phyloP scores from a whole-genome alignment of 805 yeast species.

The Suhomyces prunicola region DNA sequence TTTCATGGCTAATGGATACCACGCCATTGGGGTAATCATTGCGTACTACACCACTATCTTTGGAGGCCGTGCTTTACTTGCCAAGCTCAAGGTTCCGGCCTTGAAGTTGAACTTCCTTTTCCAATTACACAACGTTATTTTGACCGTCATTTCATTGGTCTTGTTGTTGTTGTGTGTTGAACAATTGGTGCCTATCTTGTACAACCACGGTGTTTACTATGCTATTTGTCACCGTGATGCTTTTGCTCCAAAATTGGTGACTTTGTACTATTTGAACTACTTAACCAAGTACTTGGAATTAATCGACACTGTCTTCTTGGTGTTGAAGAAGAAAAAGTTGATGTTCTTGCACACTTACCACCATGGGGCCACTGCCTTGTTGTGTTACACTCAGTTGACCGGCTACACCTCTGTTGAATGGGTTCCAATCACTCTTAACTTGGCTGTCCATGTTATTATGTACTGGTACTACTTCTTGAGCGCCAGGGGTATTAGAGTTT shows the following conservation, averaged over 20 bases:
- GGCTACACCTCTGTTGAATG: constrained; percentile 91
- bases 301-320: constrained; percentile 87
- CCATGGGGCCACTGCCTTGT: constrained; percentile 95
- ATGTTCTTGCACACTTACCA: constrained; percentile 94
- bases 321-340: constrained; percentile 85
- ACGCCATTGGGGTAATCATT: constrained; percentile 45
- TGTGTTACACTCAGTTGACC: constrained; percentile 88
- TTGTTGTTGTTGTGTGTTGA: constrained; percentile 72
- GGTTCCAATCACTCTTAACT: constrained; percentile 88
- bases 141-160: constrained; percentile 65
- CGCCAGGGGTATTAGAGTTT: constrained; percentile 89
- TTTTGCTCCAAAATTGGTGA: constrained; percentile 80
- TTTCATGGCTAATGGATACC: constrained; percentile 62
- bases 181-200: constrained; percentile 79
- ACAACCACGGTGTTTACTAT: constrained; percentile 71
- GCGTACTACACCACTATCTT: constrained; percentile 41
- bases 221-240: constrained; percentile 77
- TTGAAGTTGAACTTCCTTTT: constrained; percentile 71
- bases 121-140: constrained; percentile 78
- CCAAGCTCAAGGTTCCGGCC: constrained; percentile 51
- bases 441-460: constrained; percentile 94
- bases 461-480: constrained; percentile 95
- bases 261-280: constrained; percentile 87
- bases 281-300: constrained; percentile 86
- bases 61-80: constrained; percentile 73